phyloP scores from a whole-genome alignment of 1,284 basidiomycete species.

The Porogramme epimiltina region DNA sequence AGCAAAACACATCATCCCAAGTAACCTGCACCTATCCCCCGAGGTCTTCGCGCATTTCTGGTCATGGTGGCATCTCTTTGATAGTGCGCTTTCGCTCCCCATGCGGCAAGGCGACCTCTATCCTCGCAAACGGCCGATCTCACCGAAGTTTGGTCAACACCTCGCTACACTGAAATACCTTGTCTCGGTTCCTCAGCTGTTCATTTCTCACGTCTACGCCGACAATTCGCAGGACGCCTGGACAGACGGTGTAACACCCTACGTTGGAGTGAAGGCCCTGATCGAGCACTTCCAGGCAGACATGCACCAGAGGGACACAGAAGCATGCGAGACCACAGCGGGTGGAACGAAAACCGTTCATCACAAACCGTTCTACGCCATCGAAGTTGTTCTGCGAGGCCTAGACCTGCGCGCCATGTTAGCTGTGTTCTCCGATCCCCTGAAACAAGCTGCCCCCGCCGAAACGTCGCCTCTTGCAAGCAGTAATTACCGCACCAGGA shows the following conservation, averaged over 20 bases:
- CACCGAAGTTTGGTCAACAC: slow-evolving; percentile 89
- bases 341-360: slow-evolving; percentile 58
- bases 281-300: slow-evolving; percentile 86
- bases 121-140: slow-evolving; percentile 68
- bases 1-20: slow-evolving; percentile 42
- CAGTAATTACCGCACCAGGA: slow-evolving; percentile 50
- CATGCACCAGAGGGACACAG: slow-evolving; percentile 91
- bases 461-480: slow-evolving; percentile 41
- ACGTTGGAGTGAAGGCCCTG: slow-evolving; percentile 84
- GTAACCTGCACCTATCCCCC: slow-evolving; percentile 87
- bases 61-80: slow-evolving; percentile 91
- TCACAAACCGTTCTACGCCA: slow-evolving; percentile 93
- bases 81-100: slow-evolving; percentile 78
- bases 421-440: slow-evolving; percentile 76
- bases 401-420: slow-evolving; percentile 81
- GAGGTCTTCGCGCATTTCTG: slow-evolving; percentile 90
- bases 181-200: slow-evolving; percentile 77
- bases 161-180: slow-evolving; percentile 94
- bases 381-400: slow-evolving; percentile 81
- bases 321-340: slow-evolving; percentile 57
- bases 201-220: slow-evolving; percentile 86
- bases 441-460: slow-evolving; percentile 59
- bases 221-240: slow-evolving; percentile 80
- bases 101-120: slow-evolving; percentile 88
- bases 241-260: slow-evolving; percentile 77